Base-by-base conservation (phyloP, 2,329 filamentous ascomycete species). In the Colletotrichum trifolii region DNA sequence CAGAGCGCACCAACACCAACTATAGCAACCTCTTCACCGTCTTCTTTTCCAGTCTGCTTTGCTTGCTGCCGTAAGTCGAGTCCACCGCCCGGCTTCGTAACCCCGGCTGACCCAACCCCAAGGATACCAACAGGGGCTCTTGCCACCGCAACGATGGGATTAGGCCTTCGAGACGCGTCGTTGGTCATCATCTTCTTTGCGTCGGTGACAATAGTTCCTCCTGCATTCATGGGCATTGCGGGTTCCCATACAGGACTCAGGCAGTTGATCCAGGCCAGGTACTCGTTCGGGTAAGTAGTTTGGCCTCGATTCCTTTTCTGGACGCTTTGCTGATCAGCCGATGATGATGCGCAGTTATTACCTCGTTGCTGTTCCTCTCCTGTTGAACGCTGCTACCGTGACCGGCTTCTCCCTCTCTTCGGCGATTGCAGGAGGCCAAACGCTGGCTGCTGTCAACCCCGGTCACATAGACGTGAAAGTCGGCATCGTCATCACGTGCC, bases 251-350 rank as follows among this genome's bases (percentile, higher is more conserved):
- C 85, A 2, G 87, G 86, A 12, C 79, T 89, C 77, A 79, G 87
- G 15, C 86, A 89, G 71, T 82, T 88, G 71, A 81, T 89, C 6
- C 85, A 87, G 69, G 85, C 87, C n/a, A 79, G 87, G 36, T 89
- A 87, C 73, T 83, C 83, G 0, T 89, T 87, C 70, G 85, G 85
- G 78, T 84, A 71, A 70, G 72, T 52, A 34, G 40, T 10, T 43
- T 8, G 17, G 8, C 38, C 35, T 34, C 25, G 25, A 25, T 25
- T 25, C 25, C 4, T 25, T 25, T 25, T 25, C 25, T 25, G 25
- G 4, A 25, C 25, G 25, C 25, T 42, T 68, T 25, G 35, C 12
- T 35, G 39, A 42, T 11, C 38, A 42, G n/a, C 35, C 39, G 17
- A 40, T 54, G 45, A 52, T 38, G 45, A 50, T 38, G 13, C 13